These are phyloP conservation scores for Drechslerella stenobrocha DNA, from an alignment of 2,329 filamentous ascomycete species.

Conservation along the genomic window DNA sequence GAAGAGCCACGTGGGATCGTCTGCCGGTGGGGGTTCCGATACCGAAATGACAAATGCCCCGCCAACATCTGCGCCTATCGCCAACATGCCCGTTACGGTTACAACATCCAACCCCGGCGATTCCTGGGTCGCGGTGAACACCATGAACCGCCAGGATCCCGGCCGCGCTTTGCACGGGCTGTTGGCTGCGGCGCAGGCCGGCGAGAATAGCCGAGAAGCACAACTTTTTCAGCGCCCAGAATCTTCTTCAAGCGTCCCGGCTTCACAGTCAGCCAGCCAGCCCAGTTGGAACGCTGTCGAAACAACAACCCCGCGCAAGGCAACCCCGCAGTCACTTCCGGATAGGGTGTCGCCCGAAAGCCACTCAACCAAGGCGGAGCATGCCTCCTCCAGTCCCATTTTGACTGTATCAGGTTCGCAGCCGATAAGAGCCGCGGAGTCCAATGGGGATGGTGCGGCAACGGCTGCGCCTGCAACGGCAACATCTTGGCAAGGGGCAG, in stretches of 20 bases:
- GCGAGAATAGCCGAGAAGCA: slow-evolving; percentile 26
- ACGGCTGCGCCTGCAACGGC: neutral
- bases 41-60: slow-evolving; percentile 43
- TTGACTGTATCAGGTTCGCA: slow-evolving; percentile 1
- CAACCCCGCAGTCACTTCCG: slow-evolving; percentile 22
- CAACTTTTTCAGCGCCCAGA: slow-evolving; percentile 34
- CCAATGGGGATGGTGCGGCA: slow-evolving; percentile 13
- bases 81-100: slow-evolving; percentile 3
- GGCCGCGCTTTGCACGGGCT: slow-evolving; percentile 32
- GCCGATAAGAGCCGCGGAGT: slow-evolving; percentile 7
- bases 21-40: slow-evolving; percentile 34
- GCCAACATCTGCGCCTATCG: slow-evolving; percentile 13
- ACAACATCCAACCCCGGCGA: slow-evolving; percentile 22
- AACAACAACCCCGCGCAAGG: slow-evolving; percentile 10
- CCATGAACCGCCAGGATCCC: slow-evolving; percentile 27
- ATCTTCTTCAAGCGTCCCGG: slow-evolving; percentile 29
- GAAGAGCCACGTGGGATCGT: slow-evolving; percentile 38
- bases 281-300: slow-evolving; percentile 23
- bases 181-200: slow-evolving; percentile 35
- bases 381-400: slow-evolving; percentile 3
- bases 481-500: slow-evolving; percentile 4
- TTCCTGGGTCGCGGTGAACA: slow-evolving; percentile 47
- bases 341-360: slow-evolving; percentile 25
- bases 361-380: slow-evolving; percentile 10
- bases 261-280: slow-evolving; percentile 26